Conservation (phyloP, 1,284 basidiomycete species). For the Anthracocystis panici-leucophaei region DNA sequence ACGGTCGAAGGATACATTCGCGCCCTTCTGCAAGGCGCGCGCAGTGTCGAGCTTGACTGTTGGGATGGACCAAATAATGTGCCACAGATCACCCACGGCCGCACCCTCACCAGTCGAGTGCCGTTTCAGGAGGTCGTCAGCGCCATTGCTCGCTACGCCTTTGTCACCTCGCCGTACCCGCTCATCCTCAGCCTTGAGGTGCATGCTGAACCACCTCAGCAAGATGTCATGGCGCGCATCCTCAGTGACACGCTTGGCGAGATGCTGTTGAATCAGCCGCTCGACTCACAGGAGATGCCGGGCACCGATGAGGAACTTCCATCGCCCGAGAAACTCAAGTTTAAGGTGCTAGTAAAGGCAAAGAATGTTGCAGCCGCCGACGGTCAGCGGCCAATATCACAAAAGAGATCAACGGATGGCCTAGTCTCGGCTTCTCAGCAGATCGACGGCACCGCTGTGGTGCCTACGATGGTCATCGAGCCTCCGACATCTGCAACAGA, state of each 20-base stretch:
- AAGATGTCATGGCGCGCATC: slow-evolving; percentile 83
- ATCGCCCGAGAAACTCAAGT: slow-evolving; percentile 86
- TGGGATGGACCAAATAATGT: slow-evolving; percentile 81
- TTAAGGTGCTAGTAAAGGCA: slow-evolving; percentile 83
- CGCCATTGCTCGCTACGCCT: slow-evolving; percentile 91
- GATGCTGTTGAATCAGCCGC: slow-evolving; percentile 72
- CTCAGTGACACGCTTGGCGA: slow-evolving; percentile 84
- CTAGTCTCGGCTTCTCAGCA: not conserved
- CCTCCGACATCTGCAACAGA: slow-evolving; percentile 33
- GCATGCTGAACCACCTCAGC: slow-evolving; percentile 85
- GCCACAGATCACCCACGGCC: slow-evolving; percentile 81
- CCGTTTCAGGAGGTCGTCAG: slow-evolving; percentile 84
- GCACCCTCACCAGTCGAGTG: slow-evolving; percentile 89
- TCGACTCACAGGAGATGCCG: slow-evolving; percentile 70
- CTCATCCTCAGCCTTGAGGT: slow-evolving; percentile 95
- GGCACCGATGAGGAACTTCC: slow-evolving; percentile 74
- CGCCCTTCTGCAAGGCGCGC: slow-evolving; percentile 87
- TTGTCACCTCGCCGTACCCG: slow-evolving; percentile 91
- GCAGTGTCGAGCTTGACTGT: slow-evolving; percentile 87
- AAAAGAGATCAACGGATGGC: slow-evolving; percentile 2
- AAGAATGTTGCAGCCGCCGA: slow-evolving; percentile 51
- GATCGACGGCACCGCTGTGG: slow-evolving; percentile 10
- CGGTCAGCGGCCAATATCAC: slow-evolving; percentile 12
- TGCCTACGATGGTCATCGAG: slow-evolving; percentile 26
- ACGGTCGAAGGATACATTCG: slow-evolving; percentile 97